Percentiles rank a stretch among this genome's conserved stretches.
Evolutionary conservation across 169 alveolate genomes (phyloP).

Genomic region (Eimeria praecox): DNA sequence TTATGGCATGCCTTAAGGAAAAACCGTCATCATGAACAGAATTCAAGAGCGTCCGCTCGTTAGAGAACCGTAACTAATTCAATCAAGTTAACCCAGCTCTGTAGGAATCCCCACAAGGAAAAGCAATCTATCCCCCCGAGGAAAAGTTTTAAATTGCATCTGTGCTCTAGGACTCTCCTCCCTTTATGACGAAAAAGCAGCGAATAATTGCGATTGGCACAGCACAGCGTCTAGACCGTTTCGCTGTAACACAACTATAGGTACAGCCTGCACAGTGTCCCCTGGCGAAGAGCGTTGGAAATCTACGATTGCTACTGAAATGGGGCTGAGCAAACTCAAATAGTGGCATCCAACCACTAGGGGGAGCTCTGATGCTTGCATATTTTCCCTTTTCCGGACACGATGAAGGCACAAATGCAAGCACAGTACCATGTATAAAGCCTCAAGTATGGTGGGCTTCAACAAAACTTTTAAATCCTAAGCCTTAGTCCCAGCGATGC

Average conservation of each 20-base stretch:
- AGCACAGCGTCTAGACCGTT: not conserved
- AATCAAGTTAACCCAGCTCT: too few relatives aligned
- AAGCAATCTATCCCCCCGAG: too few relatives aligned
- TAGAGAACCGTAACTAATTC: too few relatives aligned
- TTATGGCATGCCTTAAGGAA: too few relatives aligned
- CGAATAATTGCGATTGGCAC: not conserved
- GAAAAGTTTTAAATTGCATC: too few relatives aligned
- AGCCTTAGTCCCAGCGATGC: not conserved
- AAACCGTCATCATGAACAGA: too few relatives aligned
- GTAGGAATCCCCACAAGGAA: too few relatives aligned
- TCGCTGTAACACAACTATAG: not conserved
- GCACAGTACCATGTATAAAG: not conserved
- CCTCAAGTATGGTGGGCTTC: not conserved
- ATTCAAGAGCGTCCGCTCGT: too few relatives aligned
- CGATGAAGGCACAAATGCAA: not conserved
- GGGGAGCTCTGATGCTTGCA: not conserved
- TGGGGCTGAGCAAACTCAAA: not conserved
- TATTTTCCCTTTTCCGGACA: not conserved
- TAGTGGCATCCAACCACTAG: not conserved
- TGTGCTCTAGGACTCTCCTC: too few relatives aligned
- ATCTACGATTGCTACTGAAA: not conserved
- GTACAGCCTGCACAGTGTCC: not conserved
- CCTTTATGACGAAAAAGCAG: not conserved
- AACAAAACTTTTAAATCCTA: not conserved
- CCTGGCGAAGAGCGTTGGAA: not conserved